Evolutionary conservation across 352 stramenopile genomes (phyloP).

Genomic region (Pythium scleroteichum): DNA sequence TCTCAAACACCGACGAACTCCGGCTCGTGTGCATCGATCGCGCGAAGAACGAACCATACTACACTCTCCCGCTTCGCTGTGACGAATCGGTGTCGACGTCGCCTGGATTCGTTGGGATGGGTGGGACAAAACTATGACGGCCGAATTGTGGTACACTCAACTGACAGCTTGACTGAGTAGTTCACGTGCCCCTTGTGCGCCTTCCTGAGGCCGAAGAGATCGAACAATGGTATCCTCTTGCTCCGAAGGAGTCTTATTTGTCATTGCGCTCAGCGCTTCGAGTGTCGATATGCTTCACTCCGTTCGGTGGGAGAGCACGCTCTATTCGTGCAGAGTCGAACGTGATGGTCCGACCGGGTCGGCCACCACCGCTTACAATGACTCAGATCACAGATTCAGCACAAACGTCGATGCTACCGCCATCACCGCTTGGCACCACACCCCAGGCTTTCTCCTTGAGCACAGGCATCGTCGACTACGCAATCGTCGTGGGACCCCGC

Average conservation of each 20-base stretch:
- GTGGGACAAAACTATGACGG: too few species aligned
- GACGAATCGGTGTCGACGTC: constrained; percentile 41
- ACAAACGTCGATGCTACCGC: constrained; percentile 2
- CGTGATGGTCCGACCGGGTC: constrained; percentile 13
- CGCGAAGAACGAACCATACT: constrained; percentile 47
- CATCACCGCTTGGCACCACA: constrained; percentile 20
- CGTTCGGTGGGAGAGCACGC: constrained; percentile 30
- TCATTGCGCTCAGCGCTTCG: constrained; percentile 64
- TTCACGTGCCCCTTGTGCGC: constrained; percentile 58
- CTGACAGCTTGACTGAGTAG: constrained; percentile 20
- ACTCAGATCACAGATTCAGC: constrained; percentile 5
- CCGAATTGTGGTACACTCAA: too few species aligned
- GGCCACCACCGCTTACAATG: constrained; percentile 22
- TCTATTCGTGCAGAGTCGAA: constrained; percentile 25
- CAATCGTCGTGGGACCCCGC: constrained; percentile 59
- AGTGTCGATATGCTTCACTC: constrained; percentile 71
- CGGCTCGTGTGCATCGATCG: constrained; percentile 73
- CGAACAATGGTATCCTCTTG: constrained; percentile 83
- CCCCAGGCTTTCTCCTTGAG: constrained; percentile 41
- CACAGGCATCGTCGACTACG: constrained; percentile 75
- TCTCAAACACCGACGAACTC: constrained; percentile 63
- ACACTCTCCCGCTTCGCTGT: constrained; percentile 39
- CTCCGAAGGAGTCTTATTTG: constrained; percentile 47
- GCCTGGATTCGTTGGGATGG: constrained; percentile 77
- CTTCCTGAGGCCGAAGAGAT: constrained; percentile 78